Base-by-base conservation (phyloP, 257 asterid genomes). In the Cynanchum wilfordii region DNA sequence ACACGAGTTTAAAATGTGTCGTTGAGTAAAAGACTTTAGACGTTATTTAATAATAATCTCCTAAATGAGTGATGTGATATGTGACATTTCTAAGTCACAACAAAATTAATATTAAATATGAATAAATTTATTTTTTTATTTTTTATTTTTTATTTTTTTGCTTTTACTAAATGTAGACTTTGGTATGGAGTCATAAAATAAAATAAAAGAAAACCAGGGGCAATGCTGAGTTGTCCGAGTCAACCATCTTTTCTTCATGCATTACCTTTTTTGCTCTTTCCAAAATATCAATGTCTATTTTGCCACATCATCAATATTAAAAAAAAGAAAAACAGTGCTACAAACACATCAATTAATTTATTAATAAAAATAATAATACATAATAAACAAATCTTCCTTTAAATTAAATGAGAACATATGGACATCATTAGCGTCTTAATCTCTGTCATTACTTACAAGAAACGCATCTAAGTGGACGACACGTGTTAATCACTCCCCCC, bases 401-500 rank as follows among this genome's bases (percentile, higher is more conserved):
- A 0, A 17, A 0, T 42, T 42, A 42, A 11, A 42, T 11, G 47
- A 33, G 5, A 42, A 27, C 29, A 24, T 60, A 11, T 60, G 66
- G 66, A 60, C n/a, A 56, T 15, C 19, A 47, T 45, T 66, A 72
- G 38, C 71, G 80, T 77, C 80, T 74, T 71, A 78, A 81, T 74
- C 80, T 7, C 54, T 33, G 70, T 56, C 45, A 64, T 40, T 74
- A 77, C 65, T 67, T 70, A 25, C 13, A 59, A 69, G 76, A 58
- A 73, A 68, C 30, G 71, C 56, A 36, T 63, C 51, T 57, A 47
- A 80, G 73, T 80, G 79, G 77, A 51, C 42, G 63, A 64, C 75
- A 75, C 82, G 77, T 77, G 79, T 66, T 60, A 80, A 73, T 75
- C 75, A 68, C 52, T 71, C 54, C 68, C 17, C 22, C 59, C 27